Conservation (phyloP, 345 rosid species). For the Dipteronia sinensis region DNA sequence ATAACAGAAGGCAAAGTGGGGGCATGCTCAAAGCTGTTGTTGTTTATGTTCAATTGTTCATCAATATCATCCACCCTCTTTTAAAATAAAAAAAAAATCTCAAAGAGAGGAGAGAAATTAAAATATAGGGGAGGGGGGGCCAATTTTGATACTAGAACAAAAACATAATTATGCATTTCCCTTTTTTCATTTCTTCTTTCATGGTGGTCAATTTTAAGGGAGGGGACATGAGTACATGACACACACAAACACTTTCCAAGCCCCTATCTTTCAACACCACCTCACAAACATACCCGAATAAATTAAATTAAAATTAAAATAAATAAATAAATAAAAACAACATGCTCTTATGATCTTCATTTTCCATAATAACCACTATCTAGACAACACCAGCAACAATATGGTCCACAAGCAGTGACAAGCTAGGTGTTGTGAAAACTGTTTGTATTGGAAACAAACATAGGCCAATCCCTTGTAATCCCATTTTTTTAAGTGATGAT, state of each 20-base stretch:
- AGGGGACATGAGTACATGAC: conserved; percentile 42
- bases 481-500: conserved; percentile 34
- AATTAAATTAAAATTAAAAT: conserved; percentile 18
- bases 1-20: conserved; percentile 31
- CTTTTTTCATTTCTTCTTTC: conserved; percentile 36
- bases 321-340: background rate
- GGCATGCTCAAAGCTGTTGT: conserved; percentile 32
- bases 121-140: too few species aligned
- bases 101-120: background rate
- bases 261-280: conserved; percentile 32
- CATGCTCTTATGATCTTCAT: conserved; percentile 22
- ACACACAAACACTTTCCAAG: conserved; percentile 19
- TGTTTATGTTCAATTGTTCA: conserved; percentile 3
- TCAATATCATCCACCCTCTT: conserved; percentile 23
- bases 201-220: conserved; percentile 30
- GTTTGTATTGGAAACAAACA: conserved; percentile 34
- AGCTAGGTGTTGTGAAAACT: conserved; percentile 15
- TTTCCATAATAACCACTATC: conserved; percentile 34
- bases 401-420: conserved; percentile 40
- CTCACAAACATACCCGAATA: conserved; percentile 23
- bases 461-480: conserved; percentile 23
- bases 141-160: conserved; percentile 18
- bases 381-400: conserved; percentile 38
- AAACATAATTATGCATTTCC: conserved; percentile 42
- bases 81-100: conserved; percentile 1